Evolutionary conservation across 192 early-diverging fungal species (phyloP).

Genomic region (Linnemannia hyalina): DNA sequence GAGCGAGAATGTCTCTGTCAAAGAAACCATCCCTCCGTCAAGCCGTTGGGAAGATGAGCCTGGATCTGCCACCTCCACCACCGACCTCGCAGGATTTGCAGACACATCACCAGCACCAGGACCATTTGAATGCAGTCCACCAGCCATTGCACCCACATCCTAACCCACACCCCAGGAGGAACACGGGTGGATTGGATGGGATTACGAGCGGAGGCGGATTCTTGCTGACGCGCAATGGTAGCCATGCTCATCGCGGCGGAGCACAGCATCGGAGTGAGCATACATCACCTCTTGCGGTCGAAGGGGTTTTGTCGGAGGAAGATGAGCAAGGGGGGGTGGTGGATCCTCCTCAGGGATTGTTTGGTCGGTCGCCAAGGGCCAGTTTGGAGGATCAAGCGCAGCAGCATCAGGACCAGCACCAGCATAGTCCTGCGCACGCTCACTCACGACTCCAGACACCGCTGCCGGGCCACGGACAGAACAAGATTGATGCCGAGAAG

Average conservation of each 20-base stretch:
- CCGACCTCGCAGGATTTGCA: conserved; percentile 28
- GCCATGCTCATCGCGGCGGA: conserved; percentile 7
- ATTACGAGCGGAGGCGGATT: conserved; percentile 18
- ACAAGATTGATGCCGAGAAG: conserved; percentile 39
- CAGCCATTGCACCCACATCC: conserved; percentile 23
- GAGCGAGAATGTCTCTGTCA: neutral
- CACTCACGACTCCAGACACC: conserved; percentile 7
- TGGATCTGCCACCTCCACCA: neutral
- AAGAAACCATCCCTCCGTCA: conserved; percentile 15
- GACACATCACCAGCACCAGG: conserved; percentile 22
- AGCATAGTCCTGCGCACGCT: neutral
- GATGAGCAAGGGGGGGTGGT: neutral
- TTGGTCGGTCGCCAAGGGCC: neutral
- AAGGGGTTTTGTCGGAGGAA: neutral
- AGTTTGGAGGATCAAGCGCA: conserved; percentile 16
- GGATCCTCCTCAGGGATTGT: neutral
- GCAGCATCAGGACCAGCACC: neutral
- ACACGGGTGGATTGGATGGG: conserved; percentile 8
- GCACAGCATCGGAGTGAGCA: conserved; percentile 15
- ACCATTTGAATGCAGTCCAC: conserved; percentile 25
- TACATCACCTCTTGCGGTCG: neutral
- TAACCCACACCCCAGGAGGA: neutral
- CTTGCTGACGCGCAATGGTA: conserved; percentile 31
- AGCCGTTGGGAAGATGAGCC: neutral
- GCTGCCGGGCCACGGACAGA: conserved; percentile 23